Percentiles rank a stretch among this genome's conserved stretches.
Conservation (phyloP, 139 green algal genomes). For the Diplosphaera chodatii region DNA sequence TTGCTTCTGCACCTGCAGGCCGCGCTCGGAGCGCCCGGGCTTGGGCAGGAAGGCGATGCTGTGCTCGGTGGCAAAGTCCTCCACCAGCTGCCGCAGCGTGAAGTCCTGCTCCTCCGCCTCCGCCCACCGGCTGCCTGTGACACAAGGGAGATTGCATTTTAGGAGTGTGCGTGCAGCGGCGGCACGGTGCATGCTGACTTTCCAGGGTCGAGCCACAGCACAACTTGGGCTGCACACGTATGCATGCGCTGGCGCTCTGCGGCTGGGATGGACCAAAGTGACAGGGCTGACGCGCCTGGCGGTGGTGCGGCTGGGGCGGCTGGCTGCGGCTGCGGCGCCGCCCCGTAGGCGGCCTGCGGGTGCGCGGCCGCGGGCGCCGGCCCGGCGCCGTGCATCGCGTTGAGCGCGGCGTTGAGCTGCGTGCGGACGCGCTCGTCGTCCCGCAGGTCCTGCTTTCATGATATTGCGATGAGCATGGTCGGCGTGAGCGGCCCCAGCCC, state of each 20-base stretch:
- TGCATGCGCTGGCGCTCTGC: no score
- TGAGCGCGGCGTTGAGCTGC: constrained; percentile 71
- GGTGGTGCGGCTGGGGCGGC: constrained; percentile 2
- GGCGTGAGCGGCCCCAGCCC: no score
- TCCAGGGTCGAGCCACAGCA: no score
- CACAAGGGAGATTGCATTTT: no score
- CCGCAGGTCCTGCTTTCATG: not conserved
- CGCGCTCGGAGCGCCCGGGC: constrained; percentile 68
- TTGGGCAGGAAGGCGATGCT: constrained; percentile 87
- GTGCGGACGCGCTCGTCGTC: constrained; percentile 65
- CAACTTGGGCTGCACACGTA: no score
- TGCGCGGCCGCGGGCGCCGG: not conserved
- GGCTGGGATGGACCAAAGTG: not conserved
- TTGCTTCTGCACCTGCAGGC: constrained; percentile 57
- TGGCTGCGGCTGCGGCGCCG: not conserved
- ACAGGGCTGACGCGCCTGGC: no score
- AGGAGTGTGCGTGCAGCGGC: not conserved
- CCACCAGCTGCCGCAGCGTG: constrained; percentile 69
- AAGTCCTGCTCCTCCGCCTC: constrained; percentile 23
- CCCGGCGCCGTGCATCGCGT: constrained; percentile 82
- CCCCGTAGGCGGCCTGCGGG: constrained; percentile 2
- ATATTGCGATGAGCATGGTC: no score
- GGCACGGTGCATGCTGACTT: no score
- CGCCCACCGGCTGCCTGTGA: not conserved
- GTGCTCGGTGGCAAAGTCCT: constrained; percentile 73